Percentiles rank a stretch among this genome's conserved stretches.
Evolutionary conservation across 2,329 filamentous ascomycete species (phyloP).

Genomic region (Rutstroemia sp.): DNA sequence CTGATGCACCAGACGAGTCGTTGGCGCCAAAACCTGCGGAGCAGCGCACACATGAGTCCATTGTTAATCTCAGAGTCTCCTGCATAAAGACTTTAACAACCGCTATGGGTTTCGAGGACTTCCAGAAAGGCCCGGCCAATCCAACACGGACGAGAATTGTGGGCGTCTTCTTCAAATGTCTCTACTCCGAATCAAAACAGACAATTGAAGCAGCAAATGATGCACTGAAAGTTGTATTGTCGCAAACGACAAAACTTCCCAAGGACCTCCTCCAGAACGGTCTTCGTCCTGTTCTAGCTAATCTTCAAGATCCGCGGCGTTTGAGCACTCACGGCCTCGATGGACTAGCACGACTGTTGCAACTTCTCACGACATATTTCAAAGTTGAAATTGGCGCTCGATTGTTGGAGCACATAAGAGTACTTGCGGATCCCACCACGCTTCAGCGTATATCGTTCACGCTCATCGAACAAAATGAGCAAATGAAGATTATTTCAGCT

Average conservation of each 20-base stretch:
- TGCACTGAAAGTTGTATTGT: constrained; percentile 79
- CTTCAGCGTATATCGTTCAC: constrained; percentile 91
- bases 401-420: constrained; percentile 88
- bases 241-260: constrained; percentile 82
- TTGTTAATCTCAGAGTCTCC: constrained; percentile 83
- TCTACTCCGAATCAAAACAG: constrained; percentile 87
- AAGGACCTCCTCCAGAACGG: constrained; percentile 95
- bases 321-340: constrained; percentile 84
- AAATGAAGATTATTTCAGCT: constrained; percentile 91
- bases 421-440: constrained; percentile 71
- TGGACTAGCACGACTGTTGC: constrained; percentile 80
- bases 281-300: constrained; percentile 89
- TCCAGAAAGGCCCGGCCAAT: constrained; percentile 67
- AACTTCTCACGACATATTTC: constrained; percentile 94
- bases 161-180: constrained; percentile 92
- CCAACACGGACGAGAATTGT: constrained; percentile 67
- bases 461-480: constrained; percentile 83
- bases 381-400: constrained; percentile 95
- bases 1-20: constrained; percentile 90
- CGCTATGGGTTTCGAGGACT: constrained; percentile 89
- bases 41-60: constrained; percentile 90
- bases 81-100: constrained; percentile 91
- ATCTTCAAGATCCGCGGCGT: constrained; percentile 87
- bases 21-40: constrained; percentile 89
- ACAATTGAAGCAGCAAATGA: constrained; percentile 92